Conservation (phyloP, 176 grass and related monocot species). For the Lolium perenne region DNA sequence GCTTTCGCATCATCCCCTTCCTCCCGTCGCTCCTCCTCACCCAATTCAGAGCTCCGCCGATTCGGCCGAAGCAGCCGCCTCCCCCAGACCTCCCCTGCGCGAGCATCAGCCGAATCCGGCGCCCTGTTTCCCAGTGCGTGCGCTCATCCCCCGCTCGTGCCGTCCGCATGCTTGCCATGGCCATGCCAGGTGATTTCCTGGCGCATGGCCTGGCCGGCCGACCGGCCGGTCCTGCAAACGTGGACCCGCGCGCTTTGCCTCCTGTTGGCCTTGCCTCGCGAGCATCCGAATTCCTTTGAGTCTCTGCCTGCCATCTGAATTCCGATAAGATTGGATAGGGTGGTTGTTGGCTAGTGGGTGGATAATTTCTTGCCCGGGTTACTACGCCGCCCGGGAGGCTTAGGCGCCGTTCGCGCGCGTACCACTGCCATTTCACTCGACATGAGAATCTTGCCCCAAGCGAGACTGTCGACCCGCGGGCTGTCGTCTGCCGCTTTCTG, state of each 20-base stretch:
- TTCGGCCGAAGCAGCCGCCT: neutral
- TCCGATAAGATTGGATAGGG: neutral
- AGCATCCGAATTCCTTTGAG: neutral
- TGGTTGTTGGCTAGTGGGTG: neutral
- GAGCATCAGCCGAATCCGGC: neutral
- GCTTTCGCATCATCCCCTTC: neutral
- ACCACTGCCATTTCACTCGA: too few species aligned
- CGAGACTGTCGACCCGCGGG: too few species aligned
- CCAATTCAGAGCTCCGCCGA: slow-evolving; percentile 19
- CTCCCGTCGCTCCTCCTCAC: neutral
- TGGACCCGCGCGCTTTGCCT: neutral
- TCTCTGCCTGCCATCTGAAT: neutral
- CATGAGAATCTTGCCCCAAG: neutral
- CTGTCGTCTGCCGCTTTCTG: neutral
- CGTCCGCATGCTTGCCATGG: neutral
- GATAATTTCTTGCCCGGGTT: neutral
- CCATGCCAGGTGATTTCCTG: neutral
- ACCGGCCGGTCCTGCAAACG: neutral
- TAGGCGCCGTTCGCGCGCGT: neutral
- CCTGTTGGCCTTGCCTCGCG: neutral
- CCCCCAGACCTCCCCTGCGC: neutral
- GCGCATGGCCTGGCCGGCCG: too few species aligned
- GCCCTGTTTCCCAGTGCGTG: neutral
- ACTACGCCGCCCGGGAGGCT: too few species aligned
- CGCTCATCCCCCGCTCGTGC: neutral